These are phyloP conservation scores for Cladosporium halotolerans DNA, from an alignment of 2,329 filamentous ascomycete genomes.

Conservation along the genomic window DNA sequence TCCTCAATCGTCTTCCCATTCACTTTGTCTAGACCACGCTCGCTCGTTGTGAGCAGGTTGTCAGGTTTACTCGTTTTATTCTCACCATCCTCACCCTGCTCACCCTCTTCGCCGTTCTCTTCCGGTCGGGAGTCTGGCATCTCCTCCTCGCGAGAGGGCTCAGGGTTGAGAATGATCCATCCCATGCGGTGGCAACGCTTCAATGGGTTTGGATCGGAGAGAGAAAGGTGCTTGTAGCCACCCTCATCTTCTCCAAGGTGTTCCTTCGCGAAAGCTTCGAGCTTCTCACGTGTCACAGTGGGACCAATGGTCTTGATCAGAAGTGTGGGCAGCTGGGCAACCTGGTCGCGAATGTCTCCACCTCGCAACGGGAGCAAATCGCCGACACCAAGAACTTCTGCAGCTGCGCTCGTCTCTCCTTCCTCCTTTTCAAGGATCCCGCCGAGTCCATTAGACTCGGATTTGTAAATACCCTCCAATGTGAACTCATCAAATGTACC, in stretches of 20 bases:
- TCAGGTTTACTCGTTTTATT: not conserved
- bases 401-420: slow-evolving; percentile 83
- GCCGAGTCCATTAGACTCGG: slow-evolving; percentile 79
- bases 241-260: slow-evolving; percentile 85
- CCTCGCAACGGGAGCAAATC: slow-evolving; percentile 79
- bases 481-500: slow-evolving; percentile 93
- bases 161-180: slow-evolving; percentile 92
- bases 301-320: slow-evolving; percentile 98
- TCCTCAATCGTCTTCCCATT: slow-evolving; percentile 98
- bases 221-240: slow-evolving; percentile 90
- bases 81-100: slow-evolving; percentile 32
- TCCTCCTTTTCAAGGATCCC: slow-evolving; percentile 90
- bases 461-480: slow-evolving; percentile 88
- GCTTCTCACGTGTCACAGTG: slow-evolving; percentile 85
- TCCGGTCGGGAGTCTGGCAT: slow-evolving; percentile 53
- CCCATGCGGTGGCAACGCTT: slow-evolving; percentile 97
- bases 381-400: slow-evolving; percentile 86
- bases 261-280: slow-evolving; percentile 91
- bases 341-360: slow-evolving; percentile 84
- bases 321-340: slow-evolving; percentile 79
- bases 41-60: slow-evolving; percentile 29
- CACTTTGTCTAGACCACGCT: slow-evolving; percentile 86
- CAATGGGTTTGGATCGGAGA: slow-evolving; percentile 93
- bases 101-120: slow-evolving; percentile 55
- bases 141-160: slow-evolving; percentile 61